These are phyloP conservation scores for Cyberlindnera petersonii DNA, from an alignment of 805 yeast genomes.

Conservation along the genomic window DNA sequence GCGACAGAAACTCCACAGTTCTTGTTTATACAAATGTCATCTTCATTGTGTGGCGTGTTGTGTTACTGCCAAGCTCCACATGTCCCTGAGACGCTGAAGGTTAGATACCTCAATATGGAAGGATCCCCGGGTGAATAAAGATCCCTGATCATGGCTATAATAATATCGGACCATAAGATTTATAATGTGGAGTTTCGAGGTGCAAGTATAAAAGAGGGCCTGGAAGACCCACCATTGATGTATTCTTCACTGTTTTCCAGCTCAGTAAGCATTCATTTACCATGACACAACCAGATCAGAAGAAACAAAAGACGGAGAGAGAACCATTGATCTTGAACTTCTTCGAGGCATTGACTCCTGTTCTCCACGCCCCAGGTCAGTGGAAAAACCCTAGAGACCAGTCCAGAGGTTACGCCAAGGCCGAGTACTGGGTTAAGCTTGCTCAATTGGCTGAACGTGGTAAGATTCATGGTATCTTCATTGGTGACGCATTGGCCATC, in stretches of 20 bases:
- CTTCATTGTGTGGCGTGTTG: too few relatives aligned
- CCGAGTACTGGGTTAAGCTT: slow-evolving; percentile 37
- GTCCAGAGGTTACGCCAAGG: slow-evolving; percentile 16
- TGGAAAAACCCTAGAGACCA: slow-evolving; percentile 25
- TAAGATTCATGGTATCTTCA: slow-evolving; percentile 36
- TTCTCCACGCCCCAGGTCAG: slow-evolving; percentile 24
- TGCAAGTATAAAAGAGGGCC: too few relatives aligned
- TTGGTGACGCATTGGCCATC: slow-evolving; percentile 40
- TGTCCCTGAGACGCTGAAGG: too few relatives aligned
- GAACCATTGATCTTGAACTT: slow-evolving; percentile 21
- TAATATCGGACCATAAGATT: too few relatives aligned
- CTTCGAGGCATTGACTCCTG: slow-evolving; percentile 23
- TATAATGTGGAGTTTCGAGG: too few relatives aligned
- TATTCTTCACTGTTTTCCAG: not conserved
- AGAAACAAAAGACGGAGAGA: slow-evolving; percentile 20
- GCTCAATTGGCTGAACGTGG: slow-evolving; percentile 38
- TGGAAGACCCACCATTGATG: too few relatives aligned
- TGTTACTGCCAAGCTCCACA: too few relatives aligned
- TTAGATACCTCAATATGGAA: too few relatives aligned
- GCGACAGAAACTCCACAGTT: too few relatives aligned
- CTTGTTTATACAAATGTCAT: too few relatives aligned
- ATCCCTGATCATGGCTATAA: too few relatives aligned
- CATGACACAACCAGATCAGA: slow-evolving; percentile 14
- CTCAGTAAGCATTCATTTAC: not conserved
- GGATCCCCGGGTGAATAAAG: too few relatives aligned